Percentiles rank a stretch among this genome's conserved stretches.
Evolutionary conservation across 768 basidiomycete species (phyloP).

Genomic region (Mycena indigotica): DNA sequence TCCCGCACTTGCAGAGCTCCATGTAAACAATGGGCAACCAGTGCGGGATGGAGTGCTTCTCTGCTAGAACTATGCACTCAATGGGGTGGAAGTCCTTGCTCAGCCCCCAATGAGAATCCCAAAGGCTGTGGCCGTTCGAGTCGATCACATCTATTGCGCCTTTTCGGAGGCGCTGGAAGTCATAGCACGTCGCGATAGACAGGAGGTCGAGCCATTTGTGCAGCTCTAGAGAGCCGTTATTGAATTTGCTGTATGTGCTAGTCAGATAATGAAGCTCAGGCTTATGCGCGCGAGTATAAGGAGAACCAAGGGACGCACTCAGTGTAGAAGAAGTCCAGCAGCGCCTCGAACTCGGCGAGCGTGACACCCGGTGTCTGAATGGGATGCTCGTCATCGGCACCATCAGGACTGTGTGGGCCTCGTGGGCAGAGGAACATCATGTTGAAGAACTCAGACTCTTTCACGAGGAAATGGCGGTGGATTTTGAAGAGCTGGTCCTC

Average conservation of each 20-base stretch:
- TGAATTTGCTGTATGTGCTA: slow-evolving; percentile 9
- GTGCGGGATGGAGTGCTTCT: slow-evolving; percentile 17
- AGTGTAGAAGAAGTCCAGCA: slow-evolving; percentile 43
- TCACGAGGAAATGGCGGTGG: slow-evolving; percentile 41
- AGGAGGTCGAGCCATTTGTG: slow-evolving; percentile 42
- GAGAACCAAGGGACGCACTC: slow-evolving; percentile 28
- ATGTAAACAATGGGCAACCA: slow-evolving; percentile 18
- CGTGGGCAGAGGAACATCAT: slow-evolving; percentile 38
- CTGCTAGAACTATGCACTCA: slow-evolving; percentile 16
- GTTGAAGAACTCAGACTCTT: slow-evolving; percentile 41
- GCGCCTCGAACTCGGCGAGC: slow-evolving; percentile 36
- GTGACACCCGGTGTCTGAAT: slow-evolving; percentile 37
- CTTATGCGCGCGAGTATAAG: neutral
- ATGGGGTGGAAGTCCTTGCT: slow-evolving; percentile 1
- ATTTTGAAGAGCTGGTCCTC: slow-evolving; percentile 42
- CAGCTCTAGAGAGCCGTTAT: slow-evolving; percentile 7
- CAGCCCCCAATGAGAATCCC: neutral
- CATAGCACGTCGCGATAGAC: slow-evolving; percentile 41
- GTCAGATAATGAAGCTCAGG: neutral
- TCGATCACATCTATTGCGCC: slow-evolving; percentile 37
- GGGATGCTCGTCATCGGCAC: slow-evolving; percentile 34
- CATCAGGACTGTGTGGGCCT: slow-evolving; percentile 29
- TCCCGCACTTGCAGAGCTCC: slow-evolving; percentile 9
- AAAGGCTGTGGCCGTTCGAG: neutral
- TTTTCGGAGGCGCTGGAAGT: slow-evolving; percentile 37